Evolutionary conservation across 768 basidiomycete species (phyloP), one percentile per base, ranked within the genome.

Genomic region (Mrakia gelida): DNA sequence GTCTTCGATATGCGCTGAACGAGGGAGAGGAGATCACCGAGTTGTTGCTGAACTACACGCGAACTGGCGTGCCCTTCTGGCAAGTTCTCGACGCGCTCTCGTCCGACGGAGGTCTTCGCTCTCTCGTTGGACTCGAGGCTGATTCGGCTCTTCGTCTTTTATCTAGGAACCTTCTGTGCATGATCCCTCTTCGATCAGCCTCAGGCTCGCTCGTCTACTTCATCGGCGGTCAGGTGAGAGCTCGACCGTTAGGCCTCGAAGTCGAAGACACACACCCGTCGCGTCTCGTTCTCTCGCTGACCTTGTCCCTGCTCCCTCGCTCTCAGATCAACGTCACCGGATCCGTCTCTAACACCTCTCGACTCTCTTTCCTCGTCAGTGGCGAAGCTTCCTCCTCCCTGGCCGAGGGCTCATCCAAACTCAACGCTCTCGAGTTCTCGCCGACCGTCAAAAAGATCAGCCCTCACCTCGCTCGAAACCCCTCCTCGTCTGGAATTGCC

Each of bases 351-450:
- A 68, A 65, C 28, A 54, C 75, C 30, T 38, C 43, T n/a, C 34
- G 45, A n/a, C 75, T 76, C 28, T 71, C 68, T 23, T 76, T 76
- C 68, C 75, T 76, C 68, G 67, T 76, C 30, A 68, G 75, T n/a
- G 75, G 75, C 38, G 75, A 65, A 32, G 61, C 75, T 18, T 71
- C 67, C 26, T 49, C 67, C 38, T 28, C 38, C 8, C 54, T 52
- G 26, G 75, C 75, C n/a, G 68, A 76, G 28, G 75, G 75, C 18
- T 52, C 67, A 11, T 34, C 67, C 15, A 71, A 71, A 30, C 75
- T 76, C 67, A 76, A 76, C 59, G 45, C 75, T n/a, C 54, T 70
- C n/a, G 52, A 76, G 56, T 76, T 76, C 54, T 71, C 68, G n/a
- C 75, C 75, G 3, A 41, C 67, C 52, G 54, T 76, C 23, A 56